Conservation (phyloP, 2,329 filamentous ascomycete species). For the Botryotinia globosa region DNA sequence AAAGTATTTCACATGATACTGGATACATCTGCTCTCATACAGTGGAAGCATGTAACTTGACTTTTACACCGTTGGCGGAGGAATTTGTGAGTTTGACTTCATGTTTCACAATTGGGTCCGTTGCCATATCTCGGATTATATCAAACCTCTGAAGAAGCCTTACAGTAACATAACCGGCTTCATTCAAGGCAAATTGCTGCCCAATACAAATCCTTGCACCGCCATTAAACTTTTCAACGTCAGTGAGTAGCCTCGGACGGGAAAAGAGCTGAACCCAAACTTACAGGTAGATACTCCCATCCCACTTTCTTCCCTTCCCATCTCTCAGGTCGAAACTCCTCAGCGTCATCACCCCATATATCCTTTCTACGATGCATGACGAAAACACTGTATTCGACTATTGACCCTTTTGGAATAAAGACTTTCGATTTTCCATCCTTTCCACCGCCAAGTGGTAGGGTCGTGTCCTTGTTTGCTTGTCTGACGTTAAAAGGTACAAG, state of each 20-base stretch:
- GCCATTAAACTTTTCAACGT: conserved; percentile 21
- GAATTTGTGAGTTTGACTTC: conserved; percentile 23
- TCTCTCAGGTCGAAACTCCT: conserved; percentile 43
- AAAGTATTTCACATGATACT: not conserved
- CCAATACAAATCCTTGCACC: conserved; percentile 59
- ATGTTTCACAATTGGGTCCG: conserved; percentile 53
- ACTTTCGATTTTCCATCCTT: conserved; percentile 33
- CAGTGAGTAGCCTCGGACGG: not conserved
- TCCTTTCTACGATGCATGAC: conserved; percentile 41
- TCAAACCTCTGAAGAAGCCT: conserved; percentile 24
- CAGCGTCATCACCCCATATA: conserved; percentile 41
- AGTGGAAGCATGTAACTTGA: conserved; percentile 42
- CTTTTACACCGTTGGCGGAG: conserved; percentile 59
- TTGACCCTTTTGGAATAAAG: conserved; percentile 31
- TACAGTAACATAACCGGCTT: conserved; percentile 20
- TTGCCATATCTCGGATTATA: conserved; percentile 41
- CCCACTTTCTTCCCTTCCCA: conserved; percentile 36
- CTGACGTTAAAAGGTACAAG: conserved; percentile 37
- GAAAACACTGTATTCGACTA: conserved; percentile 21
- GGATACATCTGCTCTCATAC: not conserved
- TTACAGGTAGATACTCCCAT: conserved; percentile 55
- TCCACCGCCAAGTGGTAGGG: conserved; percentile 37
- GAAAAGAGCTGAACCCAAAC: not conserved
- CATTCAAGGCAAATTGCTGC: conserved; percentile 23
- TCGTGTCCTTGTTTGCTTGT: conserved; percentile 25